Conservation (phyloP, 2,329 filamentous ascomycete species). For the Keithomyces neogunnii region DNA sequence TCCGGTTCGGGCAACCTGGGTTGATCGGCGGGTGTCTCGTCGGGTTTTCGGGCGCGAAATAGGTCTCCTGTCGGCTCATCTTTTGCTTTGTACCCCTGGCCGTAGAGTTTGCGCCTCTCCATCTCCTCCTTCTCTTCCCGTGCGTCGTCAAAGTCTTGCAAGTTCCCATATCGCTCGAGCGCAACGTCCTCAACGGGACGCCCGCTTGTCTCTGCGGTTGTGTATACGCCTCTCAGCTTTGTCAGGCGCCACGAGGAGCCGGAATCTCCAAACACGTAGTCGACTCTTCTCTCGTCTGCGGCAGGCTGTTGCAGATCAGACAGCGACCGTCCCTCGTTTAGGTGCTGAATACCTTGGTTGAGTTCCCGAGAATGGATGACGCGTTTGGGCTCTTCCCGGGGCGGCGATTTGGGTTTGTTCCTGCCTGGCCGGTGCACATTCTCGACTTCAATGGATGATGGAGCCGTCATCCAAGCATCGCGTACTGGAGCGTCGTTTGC, state of each 20-base stretch:
- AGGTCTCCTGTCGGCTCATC: slow-evolving; percentile 83
- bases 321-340: slow-evolving; percentile 38
- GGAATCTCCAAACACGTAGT: slow-evolving; percentile 80
- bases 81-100: slow-evolving; percentile 74
- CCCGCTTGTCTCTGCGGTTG: slow-evolving; percentile 64
- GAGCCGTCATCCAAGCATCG: slow-evolving; percentile 92
- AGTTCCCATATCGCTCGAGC: slow-evolving; percentile 67
- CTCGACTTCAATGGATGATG: slow-evolving; percentile 73
- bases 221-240: slow-evolving; percentile 80
- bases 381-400: slow-evolving; percentile 53
- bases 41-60: slow-evolving; percentile 65
- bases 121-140: slow-evolving; percentile 89
- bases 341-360: slow-evolving; percentile 54
- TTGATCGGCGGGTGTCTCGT: slow-evolving; percentile 29
- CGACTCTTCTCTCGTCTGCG: slow-evolving; percentile 44
- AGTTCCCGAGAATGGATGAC: slow-evolving; percentile 74
- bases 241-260: slow-evolving; percentile 96
- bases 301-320: slow-evolving; percentile 17
- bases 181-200: slow-evolving; percentile 75
- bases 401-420: slow-evolving; percentile 45
- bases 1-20: slow-evolving; percentile 18
- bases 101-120: slow-evolving; percentile 75
- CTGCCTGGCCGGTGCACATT: slow-evolving; percentile 56
- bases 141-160: slow-evolving; percentile 84
- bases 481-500: slow-evolving; percentile 43